Percentiles rank a stretch among this genome's conserved stretches.
These are phyloP conservation scores for Daldinia caldariorum DNA, from an alignment of 495 filamentous ascomycete genomes.

Conservation along the genomic window DNA sequence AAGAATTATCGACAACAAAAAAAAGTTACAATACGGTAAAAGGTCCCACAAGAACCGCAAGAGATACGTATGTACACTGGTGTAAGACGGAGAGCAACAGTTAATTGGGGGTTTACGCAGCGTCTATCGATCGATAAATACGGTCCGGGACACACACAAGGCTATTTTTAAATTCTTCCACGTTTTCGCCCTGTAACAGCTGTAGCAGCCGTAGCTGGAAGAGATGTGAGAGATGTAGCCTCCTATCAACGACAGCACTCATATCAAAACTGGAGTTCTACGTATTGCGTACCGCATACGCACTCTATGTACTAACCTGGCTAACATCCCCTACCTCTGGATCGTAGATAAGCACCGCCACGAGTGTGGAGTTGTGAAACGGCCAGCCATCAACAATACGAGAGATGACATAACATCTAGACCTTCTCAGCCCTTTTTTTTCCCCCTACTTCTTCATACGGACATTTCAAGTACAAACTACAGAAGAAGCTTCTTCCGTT, in stretches of 20 bases:
- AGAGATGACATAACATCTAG: conserved; percentile 1
- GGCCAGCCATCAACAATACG: conserved; percentile 28
- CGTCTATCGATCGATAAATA: conserved; percentile 31
- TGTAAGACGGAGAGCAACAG: conserved; percentile 21
- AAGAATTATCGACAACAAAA: background rate
- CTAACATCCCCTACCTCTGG: conserved; percentile 19
- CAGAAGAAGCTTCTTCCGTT: background rate
- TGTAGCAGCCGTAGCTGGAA: background rate
- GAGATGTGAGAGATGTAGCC: background rate
- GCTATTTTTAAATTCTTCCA: conserved; percentile 45
- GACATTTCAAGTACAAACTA: background rate
- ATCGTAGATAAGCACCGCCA: conserved; percentile 44
- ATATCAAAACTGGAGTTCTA: conserved; percentile 22
- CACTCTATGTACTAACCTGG: background rate
- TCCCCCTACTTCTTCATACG: background rate
- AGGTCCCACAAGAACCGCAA: conserved; percentile 16
- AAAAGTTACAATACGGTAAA: conserved; percentile 16
- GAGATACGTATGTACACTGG: conserved; percentile 17
- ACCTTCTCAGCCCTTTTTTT: background rate
- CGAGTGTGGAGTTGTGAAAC: conserved; percentile 28
- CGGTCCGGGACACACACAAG: conserved; percentile 24
- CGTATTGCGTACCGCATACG: conserved; percentile 9
- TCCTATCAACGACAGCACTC: conserved; percentile 38
- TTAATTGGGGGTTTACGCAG: conserved; percentile 17
- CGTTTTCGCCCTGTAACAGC: conserved; percentile 38